A percentile compares a stretch with the other conserved stretches of the same genome.
These are phyloP conservation scores for Dactylellina sp. DNA, from an alignment of 2,329 filamentous ascomycete genomes.

Conservation along the genomic window DNA sequence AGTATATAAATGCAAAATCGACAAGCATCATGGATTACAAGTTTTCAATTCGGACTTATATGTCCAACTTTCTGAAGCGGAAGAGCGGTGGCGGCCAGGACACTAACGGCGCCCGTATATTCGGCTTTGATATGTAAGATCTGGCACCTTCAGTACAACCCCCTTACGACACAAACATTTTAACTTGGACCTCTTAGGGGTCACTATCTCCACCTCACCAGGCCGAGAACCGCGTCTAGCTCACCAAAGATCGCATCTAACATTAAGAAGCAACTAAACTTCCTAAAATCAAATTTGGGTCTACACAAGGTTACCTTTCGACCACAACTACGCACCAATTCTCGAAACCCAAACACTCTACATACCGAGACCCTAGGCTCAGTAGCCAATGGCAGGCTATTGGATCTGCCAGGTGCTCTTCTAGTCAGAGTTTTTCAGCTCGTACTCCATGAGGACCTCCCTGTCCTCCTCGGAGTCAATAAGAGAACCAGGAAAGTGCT, in stretches of 20 bases:
- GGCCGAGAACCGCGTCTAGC: background rate
- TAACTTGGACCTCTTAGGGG: constrained; percentile 18
- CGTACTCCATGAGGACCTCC: constrained; percentile 9
- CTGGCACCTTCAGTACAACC: no score
- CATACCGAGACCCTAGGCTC: background rate
- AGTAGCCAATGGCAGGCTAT: no score
- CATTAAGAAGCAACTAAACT: background rate
- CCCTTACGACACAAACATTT: background rate
- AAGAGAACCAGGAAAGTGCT: constrained; percentile 3
- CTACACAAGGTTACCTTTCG: background rate
- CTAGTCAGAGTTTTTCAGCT: constrained; percentile 16
- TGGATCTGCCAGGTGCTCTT: background rate
- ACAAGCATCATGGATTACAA: no score
- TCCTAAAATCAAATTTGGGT: background rate
- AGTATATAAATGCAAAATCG: no score
- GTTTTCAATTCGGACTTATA: background rate
- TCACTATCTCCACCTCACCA: constrained; percentile 24
- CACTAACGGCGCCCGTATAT: background rate
- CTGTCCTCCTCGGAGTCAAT: constrained; percentile 7
- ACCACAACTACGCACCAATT: background rate
- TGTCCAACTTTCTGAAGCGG: background rate
- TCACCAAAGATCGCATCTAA: background rate
- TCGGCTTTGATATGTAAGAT: constrained; percentile 17
- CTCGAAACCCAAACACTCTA: background rate
- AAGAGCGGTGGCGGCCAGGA: no score